Percentiles rank a stretch among this genome's conserved stretches.
Evolutionary conservation across 2,329 filamentous ascomycete genomes (phyloP).

Genomic region (Ascocoryne sarcoides): DNA sequence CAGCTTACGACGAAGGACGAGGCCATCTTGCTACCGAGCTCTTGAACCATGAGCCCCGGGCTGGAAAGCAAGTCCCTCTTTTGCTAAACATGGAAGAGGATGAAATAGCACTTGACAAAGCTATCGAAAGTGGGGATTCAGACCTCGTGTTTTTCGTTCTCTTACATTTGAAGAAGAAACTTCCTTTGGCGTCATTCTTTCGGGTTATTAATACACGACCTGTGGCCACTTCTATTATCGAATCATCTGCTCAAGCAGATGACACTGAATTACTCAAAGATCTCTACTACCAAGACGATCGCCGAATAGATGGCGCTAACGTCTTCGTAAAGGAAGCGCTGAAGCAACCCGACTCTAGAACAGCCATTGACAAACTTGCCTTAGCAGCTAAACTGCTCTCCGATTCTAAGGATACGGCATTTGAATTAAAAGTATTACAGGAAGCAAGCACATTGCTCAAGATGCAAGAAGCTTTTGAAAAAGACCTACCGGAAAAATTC

Average conservation of each 20-base stretch:
- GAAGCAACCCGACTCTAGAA: conserved; percentile 58
- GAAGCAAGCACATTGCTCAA: conserved; percentile 73
- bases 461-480: conserved; percentile 80
- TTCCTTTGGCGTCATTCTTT: conserved; percentile 88
- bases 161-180: conserved; percentile 78
- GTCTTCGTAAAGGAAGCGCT: conserved; percentile 82
- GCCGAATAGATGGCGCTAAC: conserved; percentile 77
- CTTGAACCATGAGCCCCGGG: conserved; percentile 86
- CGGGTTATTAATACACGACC: conserved; percentile 79
- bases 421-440: conserved; percentile 67
- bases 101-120: conserved; percentile 89
- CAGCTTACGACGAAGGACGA: conserved; percentile 90
- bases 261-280: conserved; percentile 83
- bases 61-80: conserved; percentile 91
- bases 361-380: conserved; percentile 77
- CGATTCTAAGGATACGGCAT: conserved; percentile 70
- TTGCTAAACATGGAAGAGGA: conserved; percentile 94
- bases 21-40: conserved; percentile 82
- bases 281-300: conserved; percentile 94
- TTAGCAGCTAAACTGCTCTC: conserved; percentile 73
- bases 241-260: conserved; percentile 69
- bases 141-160: conserved; percentile 89
- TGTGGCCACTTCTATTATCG: conserved; percentile 79
- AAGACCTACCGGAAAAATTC: conserved; percentile 70
- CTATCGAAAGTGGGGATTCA: conserved; percentile 89